phyloP scores from a whole-genome alignment of 352 stramenopile genomes.

The Globisporangium cystogenes region DNA sequence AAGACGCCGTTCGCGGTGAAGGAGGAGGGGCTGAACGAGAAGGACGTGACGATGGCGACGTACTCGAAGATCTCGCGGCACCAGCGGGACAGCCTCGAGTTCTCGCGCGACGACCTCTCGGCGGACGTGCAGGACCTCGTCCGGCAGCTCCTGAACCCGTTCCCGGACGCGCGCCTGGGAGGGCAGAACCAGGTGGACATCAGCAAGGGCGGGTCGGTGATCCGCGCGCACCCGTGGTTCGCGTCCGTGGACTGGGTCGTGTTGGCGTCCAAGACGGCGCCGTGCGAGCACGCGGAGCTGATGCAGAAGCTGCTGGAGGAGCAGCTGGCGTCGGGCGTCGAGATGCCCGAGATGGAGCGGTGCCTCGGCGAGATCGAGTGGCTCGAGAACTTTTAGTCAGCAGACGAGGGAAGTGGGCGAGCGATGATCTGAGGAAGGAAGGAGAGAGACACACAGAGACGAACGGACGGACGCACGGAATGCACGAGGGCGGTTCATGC shows the following conservation, averaged over 20 bases:
- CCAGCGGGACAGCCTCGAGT: conserved; percentile 54
- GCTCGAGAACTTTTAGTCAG: conserved; percentile 68
- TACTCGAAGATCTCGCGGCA: conserved; percentile 86
- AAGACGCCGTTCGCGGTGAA: conserved; percentile 81
- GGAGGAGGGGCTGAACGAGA: conserved; percentile 63
- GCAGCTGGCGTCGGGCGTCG: conserved; percentile 26
- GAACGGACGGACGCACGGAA: too few species aligned
- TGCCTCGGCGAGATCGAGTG: conserved; percentile 60
- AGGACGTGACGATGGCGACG: conserved; percentile 78
- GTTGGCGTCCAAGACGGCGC: conserved; percentile 61
- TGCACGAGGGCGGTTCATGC: background rate
- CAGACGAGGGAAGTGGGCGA: background rate
- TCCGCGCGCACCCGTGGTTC: conserved; percentile 82
- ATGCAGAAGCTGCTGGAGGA: conserved; percentile 60
- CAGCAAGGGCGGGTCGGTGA: conserved; percentile 66
- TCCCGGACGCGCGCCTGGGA: conserved; percentile 59
- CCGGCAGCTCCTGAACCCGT: conserved; percentile 63
- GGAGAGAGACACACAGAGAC: too few species aligned
- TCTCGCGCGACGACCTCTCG: conserved; percentile 47
- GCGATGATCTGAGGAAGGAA: background rate
- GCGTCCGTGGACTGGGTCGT: conserved; percentile 69
- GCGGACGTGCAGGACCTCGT: conserved; percentile 51
- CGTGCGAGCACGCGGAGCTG: conserved; percentile 36
- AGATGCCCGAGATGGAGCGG: conserved; percentile 61
- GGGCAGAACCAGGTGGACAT: conserved; percentile 76